Evolutionary conservation across 129 eudicot species (phyloP).

Genomic region (Deinandra increscens): DNA sequence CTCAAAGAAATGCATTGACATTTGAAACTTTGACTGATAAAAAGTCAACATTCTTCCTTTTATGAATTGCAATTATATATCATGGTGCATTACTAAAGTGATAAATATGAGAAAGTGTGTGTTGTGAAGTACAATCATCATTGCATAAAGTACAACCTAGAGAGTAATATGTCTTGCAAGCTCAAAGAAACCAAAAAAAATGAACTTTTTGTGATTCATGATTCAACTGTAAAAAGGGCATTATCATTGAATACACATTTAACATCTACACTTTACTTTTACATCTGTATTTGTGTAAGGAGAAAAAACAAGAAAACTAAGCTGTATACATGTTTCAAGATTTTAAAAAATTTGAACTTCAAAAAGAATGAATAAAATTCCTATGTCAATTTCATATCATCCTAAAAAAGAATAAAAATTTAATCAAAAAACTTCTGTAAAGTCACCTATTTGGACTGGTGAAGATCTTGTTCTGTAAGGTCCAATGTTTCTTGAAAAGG

Average conservation of each 20-base stretch:
- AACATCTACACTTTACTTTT: constrained; percentile 26
- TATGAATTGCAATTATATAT: constrained; percentile 4
- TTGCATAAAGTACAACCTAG: constrained; percentile 15
- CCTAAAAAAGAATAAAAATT: constrained; percentile 34
- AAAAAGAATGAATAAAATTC: constrained; percentile 37
- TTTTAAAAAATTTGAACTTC: constrained; percentile 12
- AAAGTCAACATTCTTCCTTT: constrained; percentile 18
- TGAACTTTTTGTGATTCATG: constrained; percentile 27
- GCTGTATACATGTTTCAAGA: constrained; percentile 27
- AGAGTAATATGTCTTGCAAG: constrained; percentile 8
- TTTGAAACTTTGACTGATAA: constrained; percentile 25
- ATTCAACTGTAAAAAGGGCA: constrained; percentile 32
- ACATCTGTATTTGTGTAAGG: constrained; percentile 10
- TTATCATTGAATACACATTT: constrained; percentile 25
- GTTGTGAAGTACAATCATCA: not conserved
- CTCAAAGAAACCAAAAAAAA: constrained; percentile 6
- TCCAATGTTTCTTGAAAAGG: constrained; percentile 27
- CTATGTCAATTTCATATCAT: constrained; percentile 53
- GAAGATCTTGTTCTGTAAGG: constrained; percentile 40
- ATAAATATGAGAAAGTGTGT: constrained; percentile 15
- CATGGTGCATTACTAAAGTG: constrained; percentile 12
- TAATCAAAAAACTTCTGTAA: constrained; percentile 29
- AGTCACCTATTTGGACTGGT: constrained; percentile 29
- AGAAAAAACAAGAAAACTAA: constrained; percentile 13
- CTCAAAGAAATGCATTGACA: constrained; percentile 11